Evolutionary conservation across 2,329 filamentous ascomycete species (phyloP).

Genomic region (Canariomyces notabilis): DNA sequence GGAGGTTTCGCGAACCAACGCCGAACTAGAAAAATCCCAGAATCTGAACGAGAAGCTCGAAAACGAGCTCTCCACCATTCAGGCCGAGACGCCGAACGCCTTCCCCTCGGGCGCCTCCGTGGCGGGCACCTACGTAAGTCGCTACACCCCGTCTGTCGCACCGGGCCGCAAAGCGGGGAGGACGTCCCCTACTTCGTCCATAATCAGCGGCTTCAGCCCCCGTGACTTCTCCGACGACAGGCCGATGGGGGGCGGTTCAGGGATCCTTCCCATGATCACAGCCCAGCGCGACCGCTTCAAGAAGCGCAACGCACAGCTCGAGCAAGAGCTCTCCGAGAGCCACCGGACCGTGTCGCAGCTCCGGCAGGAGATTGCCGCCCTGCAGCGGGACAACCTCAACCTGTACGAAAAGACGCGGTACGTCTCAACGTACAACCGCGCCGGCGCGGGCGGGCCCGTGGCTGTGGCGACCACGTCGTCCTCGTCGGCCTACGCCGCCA

Average conservation of each 20-base stretch:
- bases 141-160: slow-evolving; percentile 61
- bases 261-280: slow-evolving; percentile 96
- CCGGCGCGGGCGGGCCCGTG: too few species aligned
- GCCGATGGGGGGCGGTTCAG: slow-evolving; percentile 68
- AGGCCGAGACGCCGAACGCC: slow-evolving; percentile 75
- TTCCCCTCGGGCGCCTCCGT: slow-evolving; percentile 90
- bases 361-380: slow-evolving; percentile 80
- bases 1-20: slow-evolving; percentile 75
- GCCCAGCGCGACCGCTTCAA: slow-evolving; percentile 98
- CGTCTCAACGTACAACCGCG: slow-evolving; percentile 84
- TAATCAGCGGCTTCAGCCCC: slow-evolving; percentile 93
- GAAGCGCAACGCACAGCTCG: slow-evolving; percentile 86
- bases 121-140: slow-evolving; percentile 81
- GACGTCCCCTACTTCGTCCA: slow-evolving; percentile 90
- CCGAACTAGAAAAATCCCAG: slow-evolving; percentile 79
- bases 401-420: slow-evolving; percentile 98
- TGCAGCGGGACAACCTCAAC: slow-evolving; percentile 94
- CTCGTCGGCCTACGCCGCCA: slow-evolving; percentile 59
- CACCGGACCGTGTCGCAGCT: slow-evolving; percentile 80
- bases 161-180: slow-evolving; percentile 60
- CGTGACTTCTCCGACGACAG: slow-evolving; percentile 48
- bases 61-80: slow-evolving; percentile 81
- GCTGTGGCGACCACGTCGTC: slow-evolving; percentile 49
- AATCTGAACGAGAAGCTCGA: slow-evolving; percentile 85
- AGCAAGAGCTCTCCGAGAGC: slow-evolving; percentile 80